Percentiles rank a stretch among this genome's conserved stretches.
Evolutionary conservation across 2,329 filamentous ascomycete genomes (phyloP).

Genomic region (Penicillium polonicum): DNA sequence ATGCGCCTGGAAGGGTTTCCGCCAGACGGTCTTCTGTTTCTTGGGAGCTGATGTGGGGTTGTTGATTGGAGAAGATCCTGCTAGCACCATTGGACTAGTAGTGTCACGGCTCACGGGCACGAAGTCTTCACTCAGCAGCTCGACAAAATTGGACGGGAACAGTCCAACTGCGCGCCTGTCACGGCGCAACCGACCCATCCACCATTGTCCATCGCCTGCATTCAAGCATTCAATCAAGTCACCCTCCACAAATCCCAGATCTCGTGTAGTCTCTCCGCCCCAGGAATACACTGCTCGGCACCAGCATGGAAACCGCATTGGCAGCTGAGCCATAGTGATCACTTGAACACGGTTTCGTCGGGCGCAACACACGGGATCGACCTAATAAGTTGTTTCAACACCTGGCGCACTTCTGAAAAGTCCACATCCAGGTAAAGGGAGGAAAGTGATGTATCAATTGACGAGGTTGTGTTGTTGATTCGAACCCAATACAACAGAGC

Average conservation of each 20-base stretch:
- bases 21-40: constrained; percentile 58
- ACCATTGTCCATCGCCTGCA: constrained; percentile 96
- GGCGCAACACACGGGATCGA: constrained; percentile 2
- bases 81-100: constrained; percentile 54
- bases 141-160: constrained; percentile 97
- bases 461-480: constrained; percentile 3
- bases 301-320: constrained; percentile 84
- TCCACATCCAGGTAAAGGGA: not conserved
- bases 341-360: not conserved
- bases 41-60: constrained; percentile 54
- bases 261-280: constrained; percentile 92
- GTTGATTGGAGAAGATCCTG: constrained; percentile 47
- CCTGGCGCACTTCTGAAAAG: not conserved
- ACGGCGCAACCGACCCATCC: constrained; percentile 87
- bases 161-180: constrained; percentile 88
- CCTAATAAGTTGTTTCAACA: not conserved
- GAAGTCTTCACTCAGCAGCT: constrained; percentile 81
- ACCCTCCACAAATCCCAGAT: constrained; percentile 95
- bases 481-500: constrained; percentile 2
- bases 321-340: constrained; percentile 55
- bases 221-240: constrained; percentile 98
- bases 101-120: constrained; percentile 60
- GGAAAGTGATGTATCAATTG: not conserved
- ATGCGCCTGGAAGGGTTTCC: constrained; percentile 67
- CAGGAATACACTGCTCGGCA: constrained; percentile 88